Evolutionary conservation across 73 alveolate genomes (phyloP), one percentile per base, ranked within the genome.

Genomic region (Stentor coeruleus): DNA sequence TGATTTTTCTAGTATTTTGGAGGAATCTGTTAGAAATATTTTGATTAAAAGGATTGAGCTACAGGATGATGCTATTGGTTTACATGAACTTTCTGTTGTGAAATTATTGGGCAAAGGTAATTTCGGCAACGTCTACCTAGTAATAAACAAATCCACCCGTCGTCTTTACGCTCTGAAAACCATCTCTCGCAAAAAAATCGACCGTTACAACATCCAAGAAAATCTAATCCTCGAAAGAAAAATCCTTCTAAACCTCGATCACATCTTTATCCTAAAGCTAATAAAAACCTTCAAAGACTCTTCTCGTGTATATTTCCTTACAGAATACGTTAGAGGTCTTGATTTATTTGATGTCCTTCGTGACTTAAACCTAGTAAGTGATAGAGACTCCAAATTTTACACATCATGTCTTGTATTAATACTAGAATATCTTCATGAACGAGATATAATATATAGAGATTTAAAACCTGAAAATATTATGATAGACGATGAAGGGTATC

Each of bases 401-500:
- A n/a, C n/a, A n/a, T n/a, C n/a, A n/a, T n/a, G n/a, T n/a, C n/a
- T n/a, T n/a, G n/a, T n/a, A n/a, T n/a, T n/a, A n/a, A n/a, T n/a
- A n/a, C n/a, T 93, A 77, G 87, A 83, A 76, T 74, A 89, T 39
- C 83, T 93, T 33, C 96, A 93, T 40, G 60, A 77, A 73, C 66
- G 75, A 76, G 86, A 90, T 60, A 89, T 89, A 57, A 85, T 94
- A 3, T 92, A 91, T 84, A 75, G 98, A 35, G 98, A 94, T 86
- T 74, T 94, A 39, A 94, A 94, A 58, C 98, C 97, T 39, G 97
- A 89, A 82, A 94, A 94, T 82, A 79, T 92, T 31, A 77, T 94
- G 39, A 58, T 85, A 15, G 92, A 92, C 81, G 85, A 85, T 59
- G 66, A 86, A 39, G 98, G 98, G 0, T 89, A 94, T 92, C 85